These are phyloP conservation scores for Penicillium lividum DNA, from an alignment of 495 filamentous ascomycete species.

Conservation along the genomic window DNA sequence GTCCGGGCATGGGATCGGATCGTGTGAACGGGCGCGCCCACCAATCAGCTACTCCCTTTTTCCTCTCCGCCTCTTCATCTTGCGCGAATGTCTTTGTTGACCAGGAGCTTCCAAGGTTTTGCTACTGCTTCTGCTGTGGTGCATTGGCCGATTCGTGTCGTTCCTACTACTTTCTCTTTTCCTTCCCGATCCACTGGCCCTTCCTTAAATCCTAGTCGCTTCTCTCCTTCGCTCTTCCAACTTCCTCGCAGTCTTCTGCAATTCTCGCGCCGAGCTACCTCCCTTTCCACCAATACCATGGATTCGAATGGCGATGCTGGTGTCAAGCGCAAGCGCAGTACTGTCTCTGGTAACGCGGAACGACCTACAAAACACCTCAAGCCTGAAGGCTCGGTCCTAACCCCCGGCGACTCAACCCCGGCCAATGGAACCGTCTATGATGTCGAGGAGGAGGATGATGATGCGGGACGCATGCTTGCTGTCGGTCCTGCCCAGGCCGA, in stretches of 20 bases:
- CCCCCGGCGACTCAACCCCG: slow-evolving; percentile 46
- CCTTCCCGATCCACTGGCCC: background rate
- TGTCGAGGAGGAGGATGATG: slow-evolving; percentile 51
- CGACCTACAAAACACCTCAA: slow-evolving; percentile 60
- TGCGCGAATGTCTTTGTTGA: slow-evolving; percentile 23
- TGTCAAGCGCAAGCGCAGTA: slow-evolving; percentile 63
- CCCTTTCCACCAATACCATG: slow-evolving; percentile 39
- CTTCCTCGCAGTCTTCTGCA: slow-evolving; percentile 8
- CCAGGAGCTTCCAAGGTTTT: slow-evolving; percentile 12
- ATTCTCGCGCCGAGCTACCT: slow-evolving; percentile 10
- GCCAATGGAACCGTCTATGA: slow-evolving; percentile 51
- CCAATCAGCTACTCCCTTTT: slow-evolving; percentile 18
- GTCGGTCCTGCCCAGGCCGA: slow-evolving; percentile 63
- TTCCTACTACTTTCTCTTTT: slow-evolving; percentile 4
- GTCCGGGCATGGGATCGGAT: slow-evolving; percentile 21
- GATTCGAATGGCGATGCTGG: slow-evolving; percentile 52
- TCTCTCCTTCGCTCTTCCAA: background rate
- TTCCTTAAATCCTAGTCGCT: background rate
- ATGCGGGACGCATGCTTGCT: slow-evolving; percentile 39
- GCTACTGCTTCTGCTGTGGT: slow-evolving; percentile 10
- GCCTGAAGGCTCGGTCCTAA: slow-evolving; percentile 44
- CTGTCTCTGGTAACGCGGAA: slow-evolving; percentile 48
- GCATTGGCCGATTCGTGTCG: slow-evolving; percentile 11
- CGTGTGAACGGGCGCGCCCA: slow-evolving; percentile 16
- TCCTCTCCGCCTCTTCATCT: slow-evolving; percentile 18